Percentiles rank a stretch among this genome's conserved stretches.
Conservation (phyloP, 768 basidiomycete genomes). For the Boletus rufocinnamomeus region DNA sequence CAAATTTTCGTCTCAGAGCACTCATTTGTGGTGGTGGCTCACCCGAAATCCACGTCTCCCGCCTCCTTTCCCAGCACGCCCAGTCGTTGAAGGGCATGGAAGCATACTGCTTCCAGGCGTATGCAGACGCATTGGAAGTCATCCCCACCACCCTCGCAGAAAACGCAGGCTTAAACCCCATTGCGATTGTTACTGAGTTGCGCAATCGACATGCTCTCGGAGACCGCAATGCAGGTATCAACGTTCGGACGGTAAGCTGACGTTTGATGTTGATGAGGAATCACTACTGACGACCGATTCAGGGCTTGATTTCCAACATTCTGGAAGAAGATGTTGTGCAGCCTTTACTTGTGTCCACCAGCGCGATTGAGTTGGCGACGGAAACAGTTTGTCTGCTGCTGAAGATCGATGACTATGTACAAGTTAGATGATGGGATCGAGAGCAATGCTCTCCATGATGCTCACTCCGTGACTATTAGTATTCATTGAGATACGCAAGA, state of each 20-base stretch:
- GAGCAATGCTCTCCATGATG: neutral
- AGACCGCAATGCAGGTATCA: slow-evolving; percentile 94
- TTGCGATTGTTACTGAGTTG: slow-evolving; percentile 96
- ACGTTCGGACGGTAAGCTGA: slow-evolving; percentile 84
- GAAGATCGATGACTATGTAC: slow-evolving; percentile 95
- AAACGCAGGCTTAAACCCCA: slow-evolving; percentile 97
- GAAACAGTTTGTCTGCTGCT: slow-evolving; percentile 96
- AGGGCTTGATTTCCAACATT: slow-evolving; percentile 98
- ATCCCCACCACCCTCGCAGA: slow-evolving; percentile 98
- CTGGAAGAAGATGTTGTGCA: slow-evolving; percentile 97
- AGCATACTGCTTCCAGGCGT: slow-evolving; percentile 98
- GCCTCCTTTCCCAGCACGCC: slow-evolving; percentile 85
- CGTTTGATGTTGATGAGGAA: neutral
- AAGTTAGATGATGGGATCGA: slow-evolving; percentile 54
- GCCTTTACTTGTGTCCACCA: slow-evolving; percentile 91
- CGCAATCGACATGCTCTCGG: slow-evolving; percentile 96
- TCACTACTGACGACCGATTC: slow-evolving; percentile 12
- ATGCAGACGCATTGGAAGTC: slow-evolving; percentile 95
- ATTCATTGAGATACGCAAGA: neutral
- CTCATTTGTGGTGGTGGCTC: slow-evolving; percentile 96
- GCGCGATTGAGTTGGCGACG: slow-evolving; percentile 91
- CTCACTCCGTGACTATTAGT: neutral
- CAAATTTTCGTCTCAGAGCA: slow-evolving; percentile 50
- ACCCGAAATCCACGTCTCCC: slow-evolving; percentile 96
- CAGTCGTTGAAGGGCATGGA: slow-evolving; percentile 97